Conservation (phyloP, 805 yeast species). For the Metschnikowia similis region DNA sequence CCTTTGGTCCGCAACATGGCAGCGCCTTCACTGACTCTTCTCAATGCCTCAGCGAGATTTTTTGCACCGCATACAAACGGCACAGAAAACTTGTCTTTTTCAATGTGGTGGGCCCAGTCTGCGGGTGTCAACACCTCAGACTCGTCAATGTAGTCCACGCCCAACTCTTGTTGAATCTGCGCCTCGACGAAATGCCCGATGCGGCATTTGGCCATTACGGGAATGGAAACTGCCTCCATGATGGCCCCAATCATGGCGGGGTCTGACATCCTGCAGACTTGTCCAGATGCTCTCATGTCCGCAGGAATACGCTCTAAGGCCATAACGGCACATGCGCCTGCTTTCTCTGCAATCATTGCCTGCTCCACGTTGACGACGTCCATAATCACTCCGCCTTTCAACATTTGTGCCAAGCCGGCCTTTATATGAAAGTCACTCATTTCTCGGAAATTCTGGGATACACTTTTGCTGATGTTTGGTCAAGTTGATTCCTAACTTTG, state of each 20-base stretch:
- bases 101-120: slow-evolving; percentile 61
- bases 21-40: slow-evolving; percentile 78
- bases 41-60: slow-evolving; percentile 75
- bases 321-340: slow-evolving; percentile 90
- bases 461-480: background rate
- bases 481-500: background rate
- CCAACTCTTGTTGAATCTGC: slow-evolving; percentile 66
- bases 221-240: slow-evolving; percentile 65
- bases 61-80: slow-evolving; percentile 86
- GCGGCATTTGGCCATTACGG: slow-evolving; percentile 84
- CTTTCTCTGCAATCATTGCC: slow-evolving; percentile 72
- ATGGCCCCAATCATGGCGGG: slow-evolving; percentile 74
- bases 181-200: slow-evolving; percentile 84
- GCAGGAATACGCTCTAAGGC: slow-evolving; percentile 84
- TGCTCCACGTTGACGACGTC: slow-evolving; percentile 78
- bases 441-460: background rate
- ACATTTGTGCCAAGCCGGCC: slow-evolving; percentile 82
- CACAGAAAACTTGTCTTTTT: slow-evolving; percentile 55
- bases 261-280: slow-evolving; percentile 83
- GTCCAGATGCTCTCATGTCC: slow-evolving; percentile 76
- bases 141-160: slow-evolving; percentile 78
- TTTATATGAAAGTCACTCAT: slow-evolving; percentile 43
- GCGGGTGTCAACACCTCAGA: slow-evolving; percentile 84
- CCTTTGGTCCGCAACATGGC: slow-evolving; percentile 87
- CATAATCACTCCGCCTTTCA: slow-evolving; percentile 74